These are phyloP conservation scores for Saccharomycopsis vini DNA, from an alignment of 805 yeast species.

Conservation along the genomic window DNA sequence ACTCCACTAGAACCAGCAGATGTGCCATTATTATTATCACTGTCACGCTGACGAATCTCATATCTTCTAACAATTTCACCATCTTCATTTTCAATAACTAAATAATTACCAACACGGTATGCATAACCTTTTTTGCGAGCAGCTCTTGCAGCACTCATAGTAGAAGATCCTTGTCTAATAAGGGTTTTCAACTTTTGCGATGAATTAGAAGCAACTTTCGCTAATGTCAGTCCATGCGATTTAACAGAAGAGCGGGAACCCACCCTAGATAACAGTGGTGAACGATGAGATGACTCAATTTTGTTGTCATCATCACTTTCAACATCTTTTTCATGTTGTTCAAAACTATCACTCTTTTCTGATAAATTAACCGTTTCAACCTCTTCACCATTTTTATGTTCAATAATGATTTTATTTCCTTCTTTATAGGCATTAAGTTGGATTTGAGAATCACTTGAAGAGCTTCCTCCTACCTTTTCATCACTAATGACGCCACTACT, in stretches of 20 bases:
- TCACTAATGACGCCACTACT: no score
- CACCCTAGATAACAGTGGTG: no score
- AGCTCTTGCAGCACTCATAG: neutral
- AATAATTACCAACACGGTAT: conserved; percentile 66
- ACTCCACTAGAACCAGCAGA: neutral
- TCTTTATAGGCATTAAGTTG: conserved; percentile 47
- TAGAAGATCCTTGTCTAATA: no score
- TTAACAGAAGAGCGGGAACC: no score
- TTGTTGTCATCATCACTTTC: neutral
- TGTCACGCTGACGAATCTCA: conserved; percentile 50
- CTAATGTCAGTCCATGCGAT: neutral
- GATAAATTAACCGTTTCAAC: conserved; percentile 40
- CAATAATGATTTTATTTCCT: conserved; percentile 63
- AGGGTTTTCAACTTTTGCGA: neutral
- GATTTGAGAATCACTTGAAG: neutral
- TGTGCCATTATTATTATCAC: neutral
- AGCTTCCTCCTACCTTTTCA: no score
- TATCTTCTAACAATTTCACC: conserved; percentile 88
- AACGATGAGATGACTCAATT: neutral
- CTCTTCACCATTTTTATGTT: conserved; percentile 78
- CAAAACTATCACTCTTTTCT: neutral
- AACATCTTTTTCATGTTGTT: neutral
- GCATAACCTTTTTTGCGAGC: conserved; percentile 41
- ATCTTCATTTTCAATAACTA: conserved; percentile 81
- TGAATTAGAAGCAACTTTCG: neutral